Evolutionary conservation across 2,329 filamentous ascomycete species (phyloP), one percentile per base, ranked within the genome.

Genomic region (Leptographium wingfieldii): DNA sequence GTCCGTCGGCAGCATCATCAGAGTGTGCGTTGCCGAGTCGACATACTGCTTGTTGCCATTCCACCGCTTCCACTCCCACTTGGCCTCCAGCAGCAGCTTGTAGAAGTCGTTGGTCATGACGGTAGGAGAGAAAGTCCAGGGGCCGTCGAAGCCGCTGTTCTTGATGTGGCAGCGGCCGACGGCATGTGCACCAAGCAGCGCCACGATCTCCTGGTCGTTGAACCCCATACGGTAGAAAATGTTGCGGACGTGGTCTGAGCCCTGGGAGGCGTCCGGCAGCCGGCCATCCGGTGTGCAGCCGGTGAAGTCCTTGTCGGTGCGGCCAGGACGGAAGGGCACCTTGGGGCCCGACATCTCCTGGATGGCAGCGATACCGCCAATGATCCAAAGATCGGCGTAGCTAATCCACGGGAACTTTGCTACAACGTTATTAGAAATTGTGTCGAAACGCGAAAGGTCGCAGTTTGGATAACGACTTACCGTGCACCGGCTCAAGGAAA

Each of bases 151-250:
- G 64, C 92, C 92, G 64, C 85, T 90, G 71, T 92, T 90, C 75
- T 94, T 87, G 10, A 85, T 80, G 80, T 97, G 94, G 78, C 69
- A 95, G 66, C 92, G 89, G 64, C 92, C 92, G 46, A 96, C 82
- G 58, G 90, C 88, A 77, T 96, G 91, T 56, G 88, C 91, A 66
- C 91, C 91, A 29, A 81, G 80, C 58, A 97, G 82, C 35, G 92
- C 94, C 54, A 96, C 92, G 71, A 97, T 97, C 76, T 96, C 92
- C 69, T 88, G 88, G 76, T 99, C 92, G 74, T 94, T 87, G 81
- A 96, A 97, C 66, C 92, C 92, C 92, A 97, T 97, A 72, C 92
- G 90, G 74, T 85, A 83, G 76, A 97, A 99, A 78, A 97, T 92
- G 76, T 83, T 83, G 69, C 94, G 87, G 68, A 97, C 82, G 76